Evolutionary conservation across 2,329 filamentous ascomycete species (phyloP).

Genomic region (Fusarium compactum): DNA sequence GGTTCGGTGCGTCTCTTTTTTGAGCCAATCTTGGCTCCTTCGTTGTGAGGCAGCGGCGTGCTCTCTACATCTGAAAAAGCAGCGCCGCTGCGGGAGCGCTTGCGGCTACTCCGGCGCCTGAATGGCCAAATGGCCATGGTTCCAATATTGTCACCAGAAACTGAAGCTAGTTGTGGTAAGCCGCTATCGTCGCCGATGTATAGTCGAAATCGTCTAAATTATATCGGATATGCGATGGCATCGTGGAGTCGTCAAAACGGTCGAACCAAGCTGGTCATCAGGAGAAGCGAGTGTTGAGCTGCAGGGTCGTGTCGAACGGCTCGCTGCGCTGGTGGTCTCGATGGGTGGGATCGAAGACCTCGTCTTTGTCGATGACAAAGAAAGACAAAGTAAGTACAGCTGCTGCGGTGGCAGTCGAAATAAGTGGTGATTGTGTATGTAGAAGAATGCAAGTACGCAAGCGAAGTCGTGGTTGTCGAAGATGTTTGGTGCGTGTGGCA

Average conservation of each 20-base stretch:
- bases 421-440: conserved; percentile 41
- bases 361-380: conserved; percentile 30
- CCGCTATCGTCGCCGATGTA: conserved; percentile 42
- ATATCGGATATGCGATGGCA: conserved; percentile 48
- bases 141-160: conserved; percentile 38
- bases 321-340: conserved; percentile 40
- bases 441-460: conserved; percentile 45
- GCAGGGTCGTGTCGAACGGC: conserved; percentile 43
- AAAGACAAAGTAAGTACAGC: conserved; percentile 30
- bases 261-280: conserved; percentile 46
- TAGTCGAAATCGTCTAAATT: conserved; percentile 42
- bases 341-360: conserved; percentile 29
- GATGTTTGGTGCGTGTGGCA: conserved; percentile 46
- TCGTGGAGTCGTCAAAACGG: conserved; percentile 45
- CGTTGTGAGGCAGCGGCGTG: conserved; percentile 52
- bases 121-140: conserved; percentile 88
- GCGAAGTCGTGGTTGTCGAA: conserved; percentile 38
- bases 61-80: conserved; percentile 67
- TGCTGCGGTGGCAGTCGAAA: conserved; percentile 34
- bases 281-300: conserved; percentile 35
- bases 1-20: conserved; percentile 61
- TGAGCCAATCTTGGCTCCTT: conserved; percentile 47
- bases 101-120: conserved; percentile 77
- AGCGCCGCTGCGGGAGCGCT: conserved; percentile 65
- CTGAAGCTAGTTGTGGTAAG: conserved; percentile 40